Evolutionary conservation across 1,284 basidiomycete genomes (phyloP), one percentile per base, ranked within the genome.

Genomic region (Ustilago lituana): DNA sequence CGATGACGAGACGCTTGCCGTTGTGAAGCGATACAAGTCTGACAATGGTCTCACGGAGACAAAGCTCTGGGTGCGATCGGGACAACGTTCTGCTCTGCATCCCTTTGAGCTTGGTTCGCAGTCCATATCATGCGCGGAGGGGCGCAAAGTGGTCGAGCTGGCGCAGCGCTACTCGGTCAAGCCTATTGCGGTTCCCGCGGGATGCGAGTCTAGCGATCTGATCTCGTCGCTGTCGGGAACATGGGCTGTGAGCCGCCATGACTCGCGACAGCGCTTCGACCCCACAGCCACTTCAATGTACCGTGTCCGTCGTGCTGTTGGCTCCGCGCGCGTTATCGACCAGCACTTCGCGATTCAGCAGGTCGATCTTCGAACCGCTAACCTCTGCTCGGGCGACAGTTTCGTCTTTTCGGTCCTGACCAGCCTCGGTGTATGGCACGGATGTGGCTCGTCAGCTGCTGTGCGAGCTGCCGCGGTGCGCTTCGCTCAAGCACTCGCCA

Each of bases 341-440:
- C 54, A 57, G 15, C 44, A 36, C 14, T 62, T 71, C 19, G 40
- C 66, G 7, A 69, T 79, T 31, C 72, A 77, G 47, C 76, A 79
- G 41, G 69, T 77, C 12, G 67, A 73, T n/a, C 40, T 68, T 47
- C 51, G 40, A 19, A 66, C 77, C 12, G 49, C 61, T n/a, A 71
- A 60, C 37, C 61, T 80, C 5, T 77, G 73, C 66, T 80, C 78
- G 2, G 65, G 55, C 17, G 63, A 66, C 51, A 73, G 72, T 39
- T 75, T 62, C 20, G 66, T 80, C 17, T 64, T 52, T 11, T 67
- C 60, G 3, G 38, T 74, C 7, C 49, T 66, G 9, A 59, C 66
- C n/a, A 53, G 64, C 5, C 40, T 72, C 2, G 69, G 75, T 49
- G 68, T 80, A 10, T 78, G 78, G 78, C 73, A 80, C 41, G 78